Evolutionary conservation across 208 protist genomes (phyloP).

Genomic region (Trypanosoma boissoni): DNA sequence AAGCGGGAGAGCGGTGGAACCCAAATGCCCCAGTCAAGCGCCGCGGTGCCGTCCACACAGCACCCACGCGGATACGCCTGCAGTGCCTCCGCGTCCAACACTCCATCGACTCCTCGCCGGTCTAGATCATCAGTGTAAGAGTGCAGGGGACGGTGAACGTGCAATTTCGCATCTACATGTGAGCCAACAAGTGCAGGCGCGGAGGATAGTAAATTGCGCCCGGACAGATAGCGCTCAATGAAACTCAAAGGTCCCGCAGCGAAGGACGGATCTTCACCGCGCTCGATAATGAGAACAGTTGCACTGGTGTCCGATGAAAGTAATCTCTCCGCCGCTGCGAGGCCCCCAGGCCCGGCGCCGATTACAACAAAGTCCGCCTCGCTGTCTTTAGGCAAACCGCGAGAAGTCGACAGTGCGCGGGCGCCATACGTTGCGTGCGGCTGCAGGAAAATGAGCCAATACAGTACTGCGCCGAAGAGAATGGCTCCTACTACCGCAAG

Average conservation of each 20-base stretch:
- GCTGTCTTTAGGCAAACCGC: background rate
- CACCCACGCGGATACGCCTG: constrained; percentile 36
- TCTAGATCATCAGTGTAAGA: too few relatives aligned
- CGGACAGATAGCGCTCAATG: background rate
- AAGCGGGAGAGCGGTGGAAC: constrained; percentile 9
- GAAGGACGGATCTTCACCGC: constrained; percentile 23
- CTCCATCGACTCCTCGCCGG: too few relatives aligned
- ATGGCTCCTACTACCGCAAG: too few relatives aligned
- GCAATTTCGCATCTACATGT: constrained; percentile 1
- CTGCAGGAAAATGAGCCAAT: constrained; percentile 37
- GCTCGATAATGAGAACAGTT: constrained; percentile 57
- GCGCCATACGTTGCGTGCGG: constrained; percentile 32
- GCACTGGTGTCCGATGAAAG: constrained; percentile 14
- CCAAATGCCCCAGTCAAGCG: constrained; percentile 67
- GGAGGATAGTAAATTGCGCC: constrained; percentile 15
- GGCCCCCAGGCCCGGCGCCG: constrained; percentile 69
- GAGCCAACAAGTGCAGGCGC: constrained; percentile 16
- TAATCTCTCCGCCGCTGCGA: constrained; percentile 49
- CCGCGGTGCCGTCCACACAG: constrained; percentile 51
- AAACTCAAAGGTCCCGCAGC: background rate
- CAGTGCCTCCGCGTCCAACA: background rate
- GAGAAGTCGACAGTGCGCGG: constrained; percentile 11
- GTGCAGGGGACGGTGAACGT: constrained; percentile 8
- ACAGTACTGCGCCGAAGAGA: background rate
- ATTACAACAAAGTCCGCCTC: constrained; percentile 74